Base-by-base conservation (phyloP, 1,284 basidiomycete genomes). In the Tilletia walkeri region DNA sequence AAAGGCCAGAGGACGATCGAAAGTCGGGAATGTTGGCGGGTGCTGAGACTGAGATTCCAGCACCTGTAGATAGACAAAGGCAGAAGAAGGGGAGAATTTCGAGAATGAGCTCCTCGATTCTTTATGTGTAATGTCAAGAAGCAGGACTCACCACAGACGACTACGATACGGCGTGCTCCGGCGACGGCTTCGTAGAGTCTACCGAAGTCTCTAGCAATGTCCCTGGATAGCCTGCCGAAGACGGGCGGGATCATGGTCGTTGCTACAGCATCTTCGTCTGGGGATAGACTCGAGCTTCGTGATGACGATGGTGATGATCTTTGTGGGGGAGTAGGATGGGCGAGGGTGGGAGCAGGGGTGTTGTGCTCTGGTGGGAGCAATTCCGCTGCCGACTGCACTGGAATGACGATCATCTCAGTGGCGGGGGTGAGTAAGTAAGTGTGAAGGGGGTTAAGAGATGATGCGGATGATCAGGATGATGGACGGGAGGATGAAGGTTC, bases 21-120 rank as follows among this genome's bases (percentile, higher is more conserved):
- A 97, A 97, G 85, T 96, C 94, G 41, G 94, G 94, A 63, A 97
- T 96, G 63, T 92, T 91, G 68, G 92, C 92, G 50, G 90, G 88
- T 2, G 94, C 73, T 10, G 82, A 82, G 56, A 83, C 93, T 66
- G 92, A 94, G 73, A 96, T 92, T 41, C 94, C 94, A 67, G 94
- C 94, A 72, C 93, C 93, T 92, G 73, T n/a, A 18, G 70, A 65
- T 39, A 75, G 67, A 59, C 56, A 66, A 14, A 69, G 18, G 48
- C 10, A 12, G 7, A 73, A 53, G 49, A 66, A 30, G 24, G 2
- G 24, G 24, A 30, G 24, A 30, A 30, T 30, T 30, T 30, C 2
- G 24, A 30, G 24, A 30, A 30, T 53, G 53, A 34, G 69, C 24
- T 56, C 18, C 24, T 30, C 24, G 24, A 30, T 30, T 30, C 24